phyloP scores from a whole-genome alignment of 495 filamentous ascomycete genomes.

The Apodospora peruviana region DNA sequence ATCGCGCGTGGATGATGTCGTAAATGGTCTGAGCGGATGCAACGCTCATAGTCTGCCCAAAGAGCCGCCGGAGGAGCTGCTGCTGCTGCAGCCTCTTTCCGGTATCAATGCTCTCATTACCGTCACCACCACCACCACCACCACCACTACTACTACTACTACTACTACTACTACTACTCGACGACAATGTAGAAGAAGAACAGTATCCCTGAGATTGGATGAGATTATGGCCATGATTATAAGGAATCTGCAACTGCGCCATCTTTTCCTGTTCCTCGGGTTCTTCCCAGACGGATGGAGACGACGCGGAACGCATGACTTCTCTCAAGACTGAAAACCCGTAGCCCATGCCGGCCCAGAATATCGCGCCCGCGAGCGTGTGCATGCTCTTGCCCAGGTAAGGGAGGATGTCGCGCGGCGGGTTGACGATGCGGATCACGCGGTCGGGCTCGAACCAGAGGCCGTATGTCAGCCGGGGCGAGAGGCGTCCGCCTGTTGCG shows the following conservation, averaged over 20 bases:
- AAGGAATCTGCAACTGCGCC: neutral
- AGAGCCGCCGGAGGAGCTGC: constrained; percentile 1
- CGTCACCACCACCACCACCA: too few relatives aligned
- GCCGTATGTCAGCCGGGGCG: constrained; percentile 9
- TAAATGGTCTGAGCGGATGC: neutral
- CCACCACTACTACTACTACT: too few relatives aligned
- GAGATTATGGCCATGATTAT: too few relatives aligned
- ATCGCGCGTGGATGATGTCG: constrained; percentile 14
- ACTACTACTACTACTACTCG: too few relatives aligned
- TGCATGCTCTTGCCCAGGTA: constrained; percentile 10
- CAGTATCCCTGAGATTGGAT: too few relatives aligned
- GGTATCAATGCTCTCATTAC: neutral
- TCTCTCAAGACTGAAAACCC: neutral
- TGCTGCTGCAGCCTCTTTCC: neutral
- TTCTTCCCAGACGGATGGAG: too few relatives aligned
- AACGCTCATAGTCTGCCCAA: constrained; percentile 2
- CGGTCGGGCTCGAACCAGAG: constrained; percentile 15
- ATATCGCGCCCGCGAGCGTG: constrained; percentile 7
- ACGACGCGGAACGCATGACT: neutral
- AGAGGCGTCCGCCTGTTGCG: constrained; percentile 1
- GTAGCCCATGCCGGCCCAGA: constrained; percentile 8
- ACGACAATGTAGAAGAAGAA: too few relatives aligned
- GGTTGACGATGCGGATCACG: constrained; percentile 4
- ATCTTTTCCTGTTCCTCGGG: too few relatives aligned
- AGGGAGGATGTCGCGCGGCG: constrained; percentile 9